Conservation (phyloP, 306 rosid genomes). For the Styphnolobium japonicum region DNA sequence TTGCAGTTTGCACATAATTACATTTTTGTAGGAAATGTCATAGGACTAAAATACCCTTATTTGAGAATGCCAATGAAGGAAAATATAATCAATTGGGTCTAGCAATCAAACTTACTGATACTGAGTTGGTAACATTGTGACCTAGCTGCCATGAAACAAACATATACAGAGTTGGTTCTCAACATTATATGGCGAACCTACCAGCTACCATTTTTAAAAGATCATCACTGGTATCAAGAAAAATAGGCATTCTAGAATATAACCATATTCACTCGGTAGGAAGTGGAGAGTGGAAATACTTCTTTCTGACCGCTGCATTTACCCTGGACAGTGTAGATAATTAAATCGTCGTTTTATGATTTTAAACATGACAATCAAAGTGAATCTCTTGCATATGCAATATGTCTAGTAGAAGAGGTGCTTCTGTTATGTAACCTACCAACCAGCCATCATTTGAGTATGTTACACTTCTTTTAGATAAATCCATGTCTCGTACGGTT, state of each 20-base stretch:
- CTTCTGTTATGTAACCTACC: not conserved
- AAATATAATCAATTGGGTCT: not conserved
- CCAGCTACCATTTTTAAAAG: not conserved
- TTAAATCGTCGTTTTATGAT: not conserved
- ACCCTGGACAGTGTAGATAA: not conserved
- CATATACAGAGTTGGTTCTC: too few species aligned
- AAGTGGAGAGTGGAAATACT: not conserved
- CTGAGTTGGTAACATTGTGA: not conserved
- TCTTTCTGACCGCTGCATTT: not conserved
- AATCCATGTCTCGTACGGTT: not conserved
- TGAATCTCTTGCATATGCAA: not conserved
- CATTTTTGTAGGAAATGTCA: not conserved
- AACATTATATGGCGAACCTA: not conserved
- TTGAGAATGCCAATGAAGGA: not conserved
- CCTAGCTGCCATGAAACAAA: not conserved
- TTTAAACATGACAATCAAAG: not conserved
- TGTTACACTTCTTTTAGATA: not conserved
- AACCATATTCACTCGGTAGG: too few species aligned
- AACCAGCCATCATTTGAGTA: not conserved
- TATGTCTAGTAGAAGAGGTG: not conserved
- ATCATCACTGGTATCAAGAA: not conserved
- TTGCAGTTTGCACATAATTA: constrained; percentile 18
- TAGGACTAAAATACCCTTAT: constrained; percentile 13
- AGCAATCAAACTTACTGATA: not conserved
- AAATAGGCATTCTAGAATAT: not conserved